Conservation (phyloP, 768 basidiomycete genomes). For the Mycena albidolilacea region DNA sequence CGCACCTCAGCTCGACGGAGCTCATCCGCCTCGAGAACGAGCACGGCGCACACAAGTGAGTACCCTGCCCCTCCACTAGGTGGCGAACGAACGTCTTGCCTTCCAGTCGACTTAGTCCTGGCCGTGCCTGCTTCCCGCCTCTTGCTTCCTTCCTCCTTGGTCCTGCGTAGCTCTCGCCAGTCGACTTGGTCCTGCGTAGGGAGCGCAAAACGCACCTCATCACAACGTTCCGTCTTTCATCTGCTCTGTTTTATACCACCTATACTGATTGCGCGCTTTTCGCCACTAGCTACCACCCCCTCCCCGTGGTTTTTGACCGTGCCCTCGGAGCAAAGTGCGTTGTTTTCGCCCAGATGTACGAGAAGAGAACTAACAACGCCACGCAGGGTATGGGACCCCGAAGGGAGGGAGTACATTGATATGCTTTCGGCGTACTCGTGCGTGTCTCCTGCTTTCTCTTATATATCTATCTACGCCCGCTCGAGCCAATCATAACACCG, state of each 20-base stretch:
- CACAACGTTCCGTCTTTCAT: conserved; percentile 37
- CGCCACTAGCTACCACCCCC: conserved; percentile 90
- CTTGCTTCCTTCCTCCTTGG: no score
- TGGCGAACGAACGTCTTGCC: no score
- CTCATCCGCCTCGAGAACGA: conserved; percentile 88
- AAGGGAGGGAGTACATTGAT: conserved; percentile 96
- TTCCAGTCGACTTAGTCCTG: no score
- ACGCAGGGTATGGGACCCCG: conserved; percentile 89
- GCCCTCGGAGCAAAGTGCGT: conserved; percentile 88
- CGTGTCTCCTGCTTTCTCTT: conserved; percentile 46
- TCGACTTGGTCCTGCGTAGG: neutral
- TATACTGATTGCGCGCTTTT: conserved; percentile 57
- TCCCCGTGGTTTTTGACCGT: conserved; percentile 94
- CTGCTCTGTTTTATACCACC: conserved; percentile 42
- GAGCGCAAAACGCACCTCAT: neutral
- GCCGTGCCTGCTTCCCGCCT: no score
- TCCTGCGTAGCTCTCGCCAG: no score
- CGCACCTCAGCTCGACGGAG: conserved; percentile 69
- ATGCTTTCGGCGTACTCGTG: conserved; percentile 99
- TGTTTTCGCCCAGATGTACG: conserved; percentile 32
- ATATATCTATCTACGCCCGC: no score
- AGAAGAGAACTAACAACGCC: conserved; percentile 21
- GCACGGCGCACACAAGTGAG: conserved; percentile 92
- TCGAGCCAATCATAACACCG: neutral
- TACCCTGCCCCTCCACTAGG: conserved; percentile 35